Evolutionary conservation across 2,329 filamentous ascomycete genomes (phyloP), one percentile per base, ranked within the genome.

Genomic region (Epicoccum nigrum): DNA sequence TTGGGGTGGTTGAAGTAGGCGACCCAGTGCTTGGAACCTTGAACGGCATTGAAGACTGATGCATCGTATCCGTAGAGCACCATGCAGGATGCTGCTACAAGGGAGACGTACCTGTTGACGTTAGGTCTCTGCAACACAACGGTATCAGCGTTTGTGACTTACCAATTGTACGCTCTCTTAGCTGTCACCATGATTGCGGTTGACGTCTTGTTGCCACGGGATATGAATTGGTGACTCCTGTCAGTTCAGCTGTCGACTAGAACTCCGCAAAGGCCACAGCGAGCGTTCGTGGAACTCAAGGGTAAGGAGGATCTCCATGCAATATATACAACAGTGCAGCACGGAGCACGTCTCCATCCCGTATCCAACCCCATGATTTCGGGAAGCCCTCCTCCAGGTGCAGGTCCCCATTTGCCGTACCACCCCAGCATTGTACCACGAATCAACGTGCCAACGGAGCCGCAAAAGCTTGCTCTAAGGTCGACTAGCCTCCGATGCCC

Each of bases 31-130:
- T 83, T 70, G 1, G 85, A 88, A 25, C 83, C 84, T 70, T 88
- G 86, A 5, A 88, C 82, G 4, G 86, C 85, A 69, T 90, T 90
- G 78, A 86, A 90, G 38, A 88, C 86, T 30, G 85, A 87, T 1
- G 86, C 86, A 79, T 89, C 87, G 68, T 89, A 89, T 50, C 87
- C 87, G 68, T 89, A 89, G 35, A 90, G 78, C 17, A 89, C 85
- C 87, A 89, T 89, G 70, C 85, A 89, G 69, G 85, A 84, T 64
- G 87, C 86, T 49, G 86, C 86, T 58, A 89, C 83, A 42, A 88
- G 77, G 53, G 85, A 86, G 59, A 87, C 84, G 75, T 86, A 88
- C 84, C 84, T 82, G 45, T 6, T 31, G 41, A 25, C 32, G 51
- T 64, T 38, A 63, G 49, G 8, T 20, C n/a, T 25, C n/a, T 4